Conservation (phyloP, 1,139 yeast genomes). For the Candida sp. region DNA sequence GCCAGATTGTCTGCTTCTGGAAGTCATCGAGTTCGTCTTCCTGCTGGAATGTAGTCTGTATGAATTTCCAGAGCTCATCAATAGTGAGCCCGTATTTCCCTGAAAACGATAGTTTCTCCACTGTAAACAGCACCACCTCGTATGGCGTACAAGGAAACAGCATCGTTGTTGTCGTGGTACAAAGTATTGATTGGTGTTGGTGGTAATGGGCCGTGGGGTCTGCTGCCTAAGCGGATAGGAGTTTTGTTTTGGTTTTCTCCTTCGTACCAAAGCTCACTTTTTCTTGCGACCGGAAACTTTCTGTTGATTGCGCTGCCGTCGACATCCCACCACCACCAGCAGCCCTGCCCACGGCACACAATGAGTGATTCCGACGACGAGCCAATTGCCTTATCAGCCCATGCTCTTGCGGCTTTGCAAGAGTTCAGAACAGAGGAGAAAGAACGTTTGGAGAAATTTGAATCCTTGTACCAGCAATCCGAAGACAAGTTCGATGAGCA, state of each 20-base stretch:
- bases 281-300: neutral
- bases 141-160: conserved; percentile 32
- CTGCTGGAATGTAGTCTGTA: conserved; percentile 23
- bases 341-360: neutral
- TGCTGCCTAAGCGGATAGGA: neutral
- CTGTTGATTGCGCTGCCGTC: neutral
- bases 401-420: conserved; percentile 77
- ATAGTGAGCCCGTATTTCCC: conserved; percentile 37
- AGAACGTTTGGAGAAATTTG: conserved; percentile 62
- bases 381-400: conserved; percentile 58
- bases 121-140: conserved; percentile 30
- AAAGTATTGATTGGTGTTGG: neutral
- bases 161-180: conserved; percentile 11
- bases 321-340: neutral
- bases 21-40: conserved; percentile 28
- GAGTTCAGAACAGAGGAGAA: conserved; percentile 75
- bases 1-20: conserved; percentile 44
- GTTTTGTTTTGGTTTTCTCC: neutral
- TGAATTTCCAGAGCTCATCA: conserved; percentile 33
- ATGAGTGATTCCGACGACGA: conserved; percentile 46
- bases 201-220: neutral
- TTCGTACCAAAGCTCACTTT: neutral
- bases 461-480: conserved; percentile 58
- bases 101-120: conserved; percentile 38
- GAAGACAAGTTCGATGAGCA: conserved; percentile 51